Percentiles rank a stretch among this genome's conserved stretches.
Evolutionary conservation across 805 yeast genomes (phyloP).

Genomic region (Cyberlindnera saturnus): DNA sequence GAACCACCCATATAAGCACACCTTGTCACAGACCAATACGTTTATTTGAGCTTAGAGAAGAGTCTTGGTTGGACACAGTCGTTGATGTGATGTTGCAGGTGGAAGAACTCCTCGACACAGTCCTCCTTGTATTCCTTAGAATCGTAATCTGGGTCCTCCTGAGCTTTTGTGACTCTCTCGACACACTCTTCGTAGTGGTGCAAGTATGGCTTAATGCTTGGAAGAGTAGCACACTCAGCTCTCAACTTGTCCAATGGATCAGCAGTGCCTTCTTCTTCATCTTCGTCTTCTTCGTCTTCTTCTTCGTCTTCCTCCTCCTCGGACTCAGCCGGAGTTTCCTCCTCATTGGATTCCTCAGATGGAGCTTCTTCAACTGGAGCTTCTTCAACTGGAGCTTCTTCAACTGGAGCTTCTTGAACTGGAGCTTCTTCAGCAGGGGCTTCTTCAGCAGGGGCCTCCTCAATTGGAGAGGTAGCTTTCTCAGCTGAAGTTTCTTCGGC

Average conservation of each 20-base stretch:
- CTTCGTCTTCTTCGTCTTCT: constrained; percentile 65
- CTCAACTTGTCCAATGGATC: constrained; percentile 63
- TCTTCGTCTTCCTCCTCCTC: constrained; percentile 30
- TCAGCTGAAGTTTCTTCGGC: constrained; percentile 7
- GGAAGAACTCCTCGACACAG: constrained; percentile 97
- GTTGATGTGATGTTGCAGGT: constrained; percentile 87
- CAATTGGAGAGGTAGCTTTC: constrained; percentile 4
- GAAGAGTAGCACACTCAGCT: constrained; percentile 64
- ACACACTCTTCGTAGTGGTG: constrained; percentile 94
- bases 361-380: constrained; percentile 5
- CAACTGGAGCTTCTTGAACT: constrained; percentile 5
- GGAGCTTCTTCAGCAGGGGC: constrained; percentile 5
- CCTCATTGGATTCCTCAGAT: constrained; percentile 8
- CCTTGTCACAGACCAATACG: not conserved
- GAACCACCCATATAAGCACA: not conserved
- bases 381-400: constrained; percentile 2
- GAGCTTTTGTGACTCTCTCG: constrained; percentile 87
- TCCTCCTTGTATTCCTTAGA: constrained; percentile 85
- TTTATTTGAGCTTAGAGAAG: constrained; percentile 74
- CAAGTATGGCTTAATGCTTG: constrained; percentile 61
- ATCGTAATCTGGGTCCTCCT: constrained; percentile 78
- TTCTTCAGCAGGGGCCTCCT: too few relatives aligned
- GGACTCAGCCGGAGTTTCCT: constrained; percentile 13
- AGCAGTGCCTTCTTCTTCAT: constrained; percentile 59
- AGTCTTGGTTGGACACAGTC: constrained; percentile 88